A percentile compares a stretch with the other conserved stretches of the same genome.
Conservation (phyloP, 106 monocot genomes). For the Allium sativum region DNA sequence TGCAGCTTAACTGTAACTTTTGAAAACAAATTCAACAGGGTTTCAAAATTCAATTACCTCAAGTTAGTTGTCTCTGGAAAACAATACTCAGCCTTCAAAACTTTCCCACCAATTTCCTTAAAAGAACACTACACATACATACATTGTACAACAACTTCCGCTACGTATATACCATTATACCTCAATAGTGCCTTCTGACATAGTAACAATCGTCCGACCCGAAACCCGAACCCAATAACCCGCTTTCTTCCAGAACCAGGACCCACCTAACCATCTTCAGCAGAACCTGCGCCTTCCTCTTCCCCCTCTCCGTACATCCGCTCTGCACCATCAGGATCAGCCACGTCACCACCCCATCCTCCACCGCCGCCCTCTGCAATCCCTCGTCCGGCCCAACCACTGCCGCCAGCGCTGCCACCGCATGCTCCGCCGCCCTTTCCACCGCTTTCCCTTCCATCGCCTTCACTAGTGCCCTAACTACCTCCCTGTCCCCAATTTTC, state of each 20-base stretch:
- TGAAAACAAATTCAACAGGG: too few species aligned
- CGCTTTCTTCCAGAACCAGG: conserved; percentile 9
- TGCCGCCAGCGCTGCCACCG: conserved; percentile 63
- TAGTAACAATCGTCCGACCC: too few species aligned
- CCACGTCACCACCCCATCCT: conserved; percentile 53
- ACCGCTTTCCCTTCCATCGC: conserved; percentile 34
- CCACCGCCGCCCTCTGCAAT: conserved; percentile 64
- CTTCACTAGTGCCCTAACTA: conserved; percentile 18
- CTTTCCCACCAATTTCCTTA: too few species aligned
- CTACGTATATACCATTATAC: too few species aligned
- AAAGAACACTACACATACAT: too few species aligned
- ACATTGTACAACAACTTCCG: too few species aligned
- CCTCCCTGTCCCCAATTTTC: conserved; percentile 11
- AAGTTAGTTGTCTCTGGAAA: too few species aligned
- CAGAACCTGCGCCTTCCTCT: conserved; percentile 87
- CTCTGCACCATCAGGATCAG: conserved; percentile 91
- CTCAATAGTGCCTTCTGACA: too few species aligned
- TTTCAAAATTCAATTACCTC: too few species aligned
- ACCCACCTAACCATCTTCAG: conserved; percentile 65
- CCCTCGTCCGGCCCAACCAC: conserved; percentile 37
- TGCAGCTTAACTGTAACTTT: too few species aligned
- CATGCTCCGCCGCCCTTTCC: conserved; percentile 34
- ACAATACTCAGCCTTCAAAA: too few species aligned
- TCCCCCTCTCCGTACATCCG: conserved; percentile 77
- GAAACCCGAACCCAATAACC: too few species aligned